A percentile compares a stretch with the other conserved stretches of the same genome.
These are phyloP conservation scores for Leccinum subgranulosum DNA, from an alignment of 768 basidiomycete species.

Conservation along the genomic window DNA sequence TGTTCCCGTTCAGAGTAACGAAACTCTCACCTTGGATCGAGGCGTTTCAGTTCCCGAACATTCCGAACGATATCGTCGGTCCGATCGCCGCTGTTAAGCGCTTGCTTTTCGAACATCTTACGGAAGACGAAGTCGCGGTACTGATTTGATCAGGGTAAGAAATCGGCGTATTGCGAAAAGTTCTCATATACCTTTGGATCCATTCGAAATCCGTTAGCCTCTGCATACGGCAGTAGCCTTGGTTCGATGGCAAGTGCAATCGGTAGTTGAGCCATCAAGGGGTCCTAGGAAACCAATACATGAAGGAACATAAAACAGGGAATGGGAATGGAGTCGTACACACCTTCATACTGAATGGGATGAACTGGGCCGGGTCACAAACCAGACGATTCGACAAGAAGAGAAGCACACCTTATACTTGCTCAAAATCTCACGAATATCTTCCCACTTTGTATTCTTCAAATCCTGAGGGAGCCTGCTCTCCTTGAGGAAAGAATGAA, in stretches of 20 bases:
- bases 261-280: constrained; percentile 74
- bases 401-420: constrained; percentile 55
- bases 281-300: constrained; percentile 46
- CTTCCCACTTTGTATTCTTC: constrained; percentile 61
- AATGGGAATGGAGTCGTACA: constrained; percentile 2
- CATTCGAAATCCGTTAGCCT: constrained; percentile 73
- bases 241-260: constrained; percentile 77
- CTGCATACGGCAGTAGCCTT: constrained; percentile 66
- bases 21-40: constrained; percentile 59
- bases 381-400: constrained; percentile 1
- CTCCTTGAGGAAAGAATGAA: constrained; percentile 65
- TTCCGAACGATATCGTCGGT: constrained; percentile 65
- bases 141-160: constrained; percentile 34
- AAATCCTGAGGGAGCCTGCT: constrained; percentile 58
- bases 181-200: constrained; percentile 58
- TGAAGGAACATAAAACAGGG: constrained; percentile 4
- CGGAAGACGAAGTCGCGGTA: constrained; percentile 86
- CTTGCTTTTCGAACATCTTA: constrained; percentile 72
- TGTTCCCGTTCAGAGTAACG: background rate
- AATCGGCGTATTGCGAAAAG: background rate
- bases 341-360: constrained; percentile 73
- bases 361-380: constrained; percentile 50
- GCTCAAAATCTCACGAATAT: constrained; percentile 61
- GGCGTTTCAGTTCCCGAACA: constrained; percentile 66
- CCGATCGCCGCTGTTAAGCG: constrained; percentile 46